Base-by-base conservation (phyloP, 2,329 filamentous ascomycete genomes). In the Coniochaeta ligniaria region DNA sequence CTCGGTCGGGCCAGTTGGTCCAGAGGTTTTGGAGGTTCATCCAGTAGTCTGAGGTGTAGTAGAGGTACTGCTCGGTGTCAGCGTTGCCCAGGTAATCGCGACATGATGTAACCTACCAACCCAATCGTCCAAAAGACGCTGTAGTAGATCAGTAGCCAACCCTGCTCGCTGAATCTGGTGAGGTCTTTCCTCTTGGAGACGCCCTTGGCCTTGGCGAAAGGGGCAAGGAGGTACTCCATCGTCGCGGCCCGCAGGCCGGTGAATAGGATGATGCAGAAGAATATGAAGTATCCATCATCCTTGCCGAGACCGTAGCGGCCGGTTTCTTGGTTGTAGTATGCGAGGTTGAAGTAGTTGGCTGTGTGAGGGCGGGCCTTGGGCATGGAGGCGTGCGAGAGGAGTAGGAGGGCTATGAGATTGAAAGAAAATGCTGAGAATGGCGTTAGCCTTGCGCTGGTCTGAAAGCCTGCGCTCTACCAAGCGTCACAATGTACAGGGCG, bases 121-220 rank as follows among this genome's bases (percentile, higher is more conserved):
- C 95, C 95, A 63, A 94, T 78, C 14, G 86, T 81, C 90, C 92
- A 98, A 72, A 93, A 94, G 60, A 88, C 78, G 54, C 78, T 78
- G 74, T 94, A 94, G 77, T 97, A 98, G 52, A 95, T 74, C 60
- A 96, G 77, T 71, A 96, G 80, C 91, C 94, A 98, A 55, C 88
- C 91, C 77, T 99, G 95, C 77, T 99, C 95, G 63, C 92, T 92
- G 76, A 98, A 96, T 61, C 95, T 85, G 57, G 91, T 85, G 62
- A 89, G 78, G 55, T 86, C 85, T 77, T 96, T 97, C 71, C 80
- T 81, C 70, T 88, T 90, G 67, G 83, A 82, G 67, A 97, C 84
- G 38, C 94, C 94, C 64, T 83, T 82, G 56, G 80, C 77, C 64
- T 84, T 86, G 50, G 90, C 93, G 60, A 96, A 75, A 7, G 94